A percentile compares a stretch with the other conserved stretches of the same genome.
These are phyloP conservation scores for Lojkania enalia DNA, from an alignment of 2,329 filamentous ascomycete genomes.

Conservation along the genomic window DNA sequence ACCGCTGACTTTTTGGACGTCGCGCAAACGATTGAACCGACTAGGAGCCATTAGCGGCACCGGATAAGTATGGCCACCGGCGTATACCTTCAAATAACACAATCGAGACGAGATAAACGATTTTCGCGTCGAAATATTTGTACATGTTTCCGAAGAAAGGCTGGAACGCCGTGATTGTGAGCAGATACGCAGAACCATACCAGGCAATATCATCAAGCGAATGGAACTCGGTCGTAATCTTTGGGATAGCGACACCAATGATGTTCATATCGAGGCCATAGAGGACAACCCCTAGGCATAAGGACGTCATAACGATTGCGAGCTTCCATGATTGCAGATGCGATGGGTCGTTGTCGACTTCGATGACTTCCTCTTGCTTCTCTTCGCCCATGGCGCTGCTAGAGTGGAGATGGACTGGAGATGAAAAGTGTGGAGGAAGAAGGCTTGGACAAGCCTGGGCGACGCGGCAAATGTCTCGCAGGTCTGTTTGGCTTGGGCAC, in stretches of 20 bases:
- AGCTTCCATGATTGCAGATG: no score
- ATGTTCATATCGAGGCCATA: conserved; percentile 41
- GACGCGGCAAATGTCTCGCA: no score
- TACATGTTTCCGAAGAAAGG: conserved; percentile 41
- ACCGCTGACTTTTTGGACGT: conserved; percentile 21
- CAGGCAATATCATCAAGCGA: conserved; percentile 43
- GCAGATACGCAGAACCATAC: conserved; percentile 36
- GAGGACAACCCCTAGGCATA: conserved; percentile 7
- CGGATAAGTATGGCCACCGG: conserved; percentile 11
- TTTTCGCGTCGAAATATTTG: not conserved
- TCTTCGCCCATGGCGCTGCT: no score
- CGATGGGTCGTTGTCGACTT: no score
- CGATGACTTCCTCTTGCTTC: no score
- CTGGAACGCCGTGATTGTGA: conserved; percentile 33
- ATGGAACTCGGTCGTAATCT: conserved; percentile 45
- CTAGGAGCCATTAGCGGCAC: conserved; percentile 30
- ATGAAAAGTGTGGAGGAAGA: no score
- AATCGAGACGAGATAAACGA: not conserved
- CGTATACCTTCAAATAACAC: not conserved
- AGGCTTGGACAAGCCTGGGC: no score
- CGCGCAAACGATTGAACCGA: conserved; percentile 58
- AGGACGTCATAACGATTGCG: not conserved
- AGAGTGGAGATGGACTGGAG: no score
- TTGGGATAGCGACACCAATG: conserved; percentile 44
- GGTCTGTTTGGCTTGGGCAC: no score